Conservation (phyloP, 169 alveolate species). For the Besnoitia besnoiti region DNA sequence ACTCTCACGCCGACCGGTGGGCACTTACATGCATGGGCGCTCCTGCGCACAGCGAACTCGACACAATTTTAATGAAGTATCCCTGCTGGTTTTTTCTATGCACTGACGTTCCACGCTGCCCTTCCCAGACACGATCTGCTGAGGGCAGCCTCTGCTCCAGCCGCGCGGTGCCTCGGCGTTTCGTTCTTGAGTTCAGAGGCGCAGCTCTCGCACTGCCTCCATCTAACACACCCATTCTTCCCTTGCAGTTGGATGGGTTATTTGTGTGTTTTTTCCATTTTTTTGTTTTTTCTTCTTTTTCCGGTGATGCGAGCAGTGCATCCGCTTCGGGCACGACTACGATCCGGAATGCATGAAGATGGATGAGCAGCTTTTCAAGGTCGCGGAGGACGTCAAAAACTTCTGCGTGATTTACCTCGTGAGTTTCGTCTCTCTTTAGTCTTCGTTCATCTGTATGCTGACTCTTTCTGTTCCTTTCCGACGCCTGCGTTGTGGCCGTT, state of each 20-base stretch:
- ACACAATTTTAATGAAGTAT: no score
- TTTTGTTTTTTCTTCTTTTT: background rate
- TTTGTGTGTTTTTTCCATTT: background rate
- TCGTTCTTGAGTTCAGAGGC: no score
- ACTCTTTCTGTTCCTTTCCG: background rate
- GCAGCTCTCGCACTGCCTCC: no score
- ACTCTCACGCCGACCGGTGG: no score
- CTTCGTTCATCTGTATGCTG: no score
- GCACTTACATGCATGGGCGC: no score
- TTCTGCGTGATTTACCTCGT: conserved; percentile 97
- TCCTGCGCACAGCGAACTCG: no score
- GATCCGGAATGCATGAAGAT: conserved; percentile 97
- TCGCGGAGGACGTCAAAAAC: conserved; percentile 95
- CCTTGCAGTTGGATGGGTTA: background rate
- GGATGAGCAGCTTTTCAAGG: conserved; percentile 96
- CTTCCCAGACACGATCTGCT: no score
- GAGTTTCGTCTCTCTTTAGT: background rate
- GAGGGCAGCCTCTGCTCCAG: no score
- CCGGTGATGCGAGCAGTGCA: conserved; percentile 75
- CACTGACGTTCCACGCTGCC: no score
- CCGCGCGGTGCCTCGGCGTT: no score
- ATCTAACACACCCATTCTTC: background rate
- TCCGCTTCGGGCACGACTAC: conserved; percentile 98
- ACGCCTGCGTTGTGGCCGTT: background rate
- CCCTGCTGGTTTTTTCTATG: no score